Conservation (phyloP, 73 alveolate species). For the Paramecium sonneborni region DNA sequence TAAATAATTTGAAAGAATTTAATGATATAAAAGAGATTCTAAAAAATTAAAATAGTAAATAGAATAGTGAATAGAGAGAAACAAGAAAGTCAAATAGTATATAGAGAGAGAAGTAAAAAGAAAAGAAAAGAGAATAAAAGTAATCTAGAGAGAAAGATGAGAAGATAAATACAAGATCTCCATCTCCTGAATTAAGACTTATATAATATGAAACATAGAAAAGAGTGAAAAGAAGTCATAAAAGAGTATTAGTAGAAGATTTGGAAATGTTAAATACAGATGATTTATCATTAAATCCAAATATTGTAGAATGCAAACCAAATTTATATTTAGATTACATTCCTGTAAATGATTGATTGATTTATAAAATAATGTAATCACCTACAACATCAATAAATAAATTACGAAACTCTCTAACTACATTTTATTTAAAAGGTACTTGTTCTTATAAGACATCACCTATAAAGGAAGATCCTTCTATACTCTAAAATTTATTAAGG, state of each 20-base stretch:
- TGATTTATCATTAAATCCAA: not conserved
- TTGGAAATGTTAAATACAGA: not conserved
- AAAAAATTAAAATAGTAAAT: not conserved
- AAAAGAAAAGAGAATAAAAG: not conserved
- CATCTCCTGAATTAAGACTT: not conserved
- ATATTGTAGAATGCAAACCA: constrained; percentile 11
- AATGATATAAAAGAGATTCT: not conserved
- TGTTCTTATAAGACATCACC: not conserved
- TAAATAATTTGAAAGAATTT: not conserved
- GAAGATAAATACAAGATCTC: not conserved
- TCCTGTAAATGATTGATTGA: constrained; percentile 11
- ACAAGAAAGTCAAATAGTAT: not conserved
- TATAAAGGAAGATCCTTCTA: not conserved
- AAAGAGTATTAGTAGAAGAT: not conserved
- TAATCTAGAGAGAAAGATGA: not conserved
- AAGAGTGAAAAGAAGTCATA: not conserved
- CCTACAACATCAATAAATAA: not conserved
- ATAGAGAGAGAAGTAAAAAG: not conserved
- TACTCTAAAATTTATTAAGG: not conserved
- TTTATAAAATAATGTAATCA: not conserved
- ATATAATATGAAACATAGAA: not conserved
- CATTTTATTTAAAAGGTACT: not conserved
- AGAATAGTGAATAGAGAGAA: not conserved
- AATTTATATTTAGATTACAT: constrained; percentile 34
- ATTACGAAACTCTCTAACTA: not conserved